Conservation (phyloP, 2,329 filamentous ascomycete genomes). For the Penicillium sp. region DNA sequence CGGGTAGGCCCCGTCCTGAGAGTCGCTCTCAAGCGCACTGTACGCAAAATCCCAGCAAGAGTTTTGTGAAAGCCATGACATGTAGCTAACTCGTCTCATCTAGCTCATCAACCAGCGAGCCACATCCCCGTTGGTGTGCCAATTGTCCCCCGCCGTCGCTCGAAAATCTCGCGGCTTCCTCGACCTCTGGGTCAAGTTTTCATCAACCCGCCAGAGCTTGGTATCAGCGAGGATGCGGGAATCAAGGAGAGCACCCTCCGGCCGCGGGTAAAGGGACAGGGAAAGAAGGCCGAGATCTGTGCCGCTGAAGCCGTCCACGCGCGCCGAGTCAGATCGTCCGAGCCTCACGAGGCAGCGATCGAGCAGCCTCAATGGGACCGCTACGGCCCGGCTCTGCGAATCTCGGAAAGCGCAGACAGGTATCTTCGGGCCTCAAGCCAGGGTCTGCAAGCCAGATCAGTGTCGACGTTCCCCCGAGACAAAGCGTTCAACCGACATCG, state of each 20-base stretch:
- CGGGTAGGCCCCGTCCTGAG: background rate
- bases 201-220: background rate
- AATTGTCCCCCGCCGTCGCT: background rate
- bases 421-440: slow-evolving; percentile 12
- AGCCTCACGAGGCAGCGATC: background rate
- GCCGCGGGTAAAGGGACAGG: too few relatives aligned
- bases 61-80: background rate
- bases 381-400: slow-evolving; percentile 21
- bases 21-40: background rate
- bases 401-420: slow-evolving; percentile 23
- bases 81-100: background rate
- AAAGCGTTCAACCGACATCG: background rate
- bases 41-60: background rate
- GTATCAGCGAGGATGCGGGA: background rate
- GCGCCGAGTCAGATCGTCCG: background rate
- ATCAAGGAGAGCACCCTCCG: background rate
- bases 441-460: background rate
- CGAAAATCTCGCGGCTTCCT: background rate
- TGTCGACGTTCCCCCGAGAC: background rate
- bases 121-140: background rate
- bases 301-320: background rate
- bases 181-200: background rate
- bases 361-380: slow-evolving; percentile 1
- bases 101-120: background rate
- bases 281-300: background rate